A percentile compares a stretch with the other conserved stretches of the same genome.
Evolutionary conservation across 352 stramenopile genomes (phyloP).

Genomic region (Pythium volutum): DNA sequence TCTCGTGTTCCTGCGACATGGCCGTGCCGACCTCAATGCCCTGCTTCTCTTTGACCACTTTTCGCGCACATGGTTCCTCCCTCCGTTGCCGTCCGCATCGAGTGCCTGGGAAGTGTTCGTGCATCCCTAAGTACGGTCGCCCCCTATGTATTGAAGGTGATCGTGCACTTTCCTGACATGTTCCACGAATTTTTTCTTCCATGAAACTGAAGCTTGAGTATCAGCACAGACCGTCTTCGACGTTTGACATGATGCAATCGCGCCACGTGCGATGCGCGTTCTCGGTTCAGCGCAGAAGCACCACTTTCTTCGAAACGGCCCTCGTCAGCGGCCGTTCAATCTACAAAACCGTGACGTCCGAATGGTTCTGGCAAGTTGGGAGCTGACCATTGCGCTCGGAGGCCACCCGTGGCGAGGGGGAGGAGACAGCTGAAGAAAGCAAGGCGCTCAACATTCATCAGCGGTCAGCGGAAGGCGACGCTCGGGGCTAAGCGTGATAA

Average conservation of each 20-base stretch:
- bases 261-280: slow-evolving; percentile 10
- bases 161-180: not conserved
- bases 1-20: slow-evolving; percentile 44
- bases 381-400: not conserved
- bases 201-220: slow-evolving; percentile 12
- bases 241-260: not conserved
- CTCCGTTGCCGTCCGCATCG: slow-evolving; percentile 8
- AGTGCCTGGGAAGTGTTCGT: slow-evolving; percentile 33
- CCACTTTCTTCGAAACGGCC: slow-evolving; percentile 19
- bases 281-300: slow-evolving; percentile 17
- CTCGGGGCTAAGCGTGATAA: slow-evolving; percentile 1
- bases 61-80: slow-evolving; percentile 63
- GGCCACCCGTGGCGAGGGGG: not conserved
- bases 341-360: slow-evolving; percentile 2
- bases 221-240: not conserved
- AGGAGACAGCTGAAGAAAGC: not conserved
- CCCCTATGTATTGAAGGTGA: not conserved
- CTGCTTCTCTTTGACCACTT: slow-evolving; percentile 57
- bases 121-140: slow-evolving; percentile 7
- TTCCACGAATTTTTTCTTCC: slow-evolving; percentile 12
- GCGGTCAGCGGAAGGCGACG: slow-evolving; percentile 1
- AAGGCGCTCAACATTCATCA: slow-evolving; percentile 3
- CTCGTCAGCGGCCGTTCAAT: slow-evolving; percentile 5
- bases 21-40: slow-evolving; percentile 40
- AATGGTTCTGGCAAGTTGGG: slow-evolving; percentile 11